phyloP scores from a whole-genome alignment of 2,329 filamentous ascomycete genomes.

The Dendrostoma leiphaemia region DNA sequence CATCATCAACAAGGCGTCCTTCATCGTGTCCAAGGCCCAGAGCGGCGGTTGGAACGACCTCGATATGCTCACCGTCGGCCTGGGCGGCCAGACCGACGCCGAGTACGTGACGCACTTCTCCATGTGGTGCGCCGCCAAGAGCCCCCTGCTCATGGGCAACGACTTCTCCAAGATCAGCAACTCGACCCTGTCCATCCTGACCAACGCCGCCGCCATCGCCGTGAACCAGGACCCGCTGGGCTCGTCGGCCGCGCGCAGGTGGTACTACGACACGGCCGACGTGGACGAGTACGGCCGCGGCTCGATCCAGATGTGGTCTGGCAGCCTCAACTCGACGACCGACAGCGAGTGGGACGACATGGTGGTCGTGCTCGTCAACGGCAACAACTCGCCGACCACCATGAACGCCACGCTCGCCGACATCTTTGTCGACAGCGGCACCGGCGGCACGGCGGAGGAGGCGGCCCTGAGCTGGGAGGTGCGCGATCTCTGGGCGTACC shows the following conservation, averaged over 20 bases:
- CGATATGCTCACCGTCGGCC: slow-evolving; percentile 24
- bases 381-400: slow-evolving; percentile 35
- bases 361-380: slow-evolving; percentile 49
- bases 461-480: slow-evolving; percentile 47
- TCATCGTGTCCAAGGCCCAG: slow-evolving; percentile 18
- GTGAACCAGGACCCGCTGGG: slow-evolving; percentile 28
- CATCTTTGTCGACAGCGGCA: slow-evolving; percentile 48
- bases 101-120: slow-evolving; percentile 24
- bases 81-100: slow-evolving; percentile 21
- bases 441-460: slow-evolving; percentile 38
- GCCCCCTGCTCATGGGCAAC: slow-evolving; percentile 22
- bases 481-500: slow-evolving; percentile 53
- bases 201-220: slow-evolving; percentile 41
- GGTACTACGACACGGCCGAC: slow-evolving; percentile 25
- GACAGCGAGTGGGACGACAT: slow-evolving; percentile 41
- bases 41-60: slow-evolving; percentile 22
- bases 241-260: slow-evolving; percentile 8
- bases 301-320: slow-evolving; percentile 49
- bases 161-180: slow-evolving; percentile 26
- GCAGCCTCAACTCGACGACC: slow-evolving; percentile 35
- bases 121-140: slow-evolving; percentile 22
- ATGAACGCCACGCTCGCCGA: slow-evolving; percentile 52
- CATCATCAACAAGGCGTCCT: slow-evolving; percentile 21
- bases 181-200: slow-evolving; percentile 35
- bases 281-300: slow-evolving; percentile 40